Conservation (phyloP, 352 stramenopile species). For the Globisporangium heterothallicum region DNA sequence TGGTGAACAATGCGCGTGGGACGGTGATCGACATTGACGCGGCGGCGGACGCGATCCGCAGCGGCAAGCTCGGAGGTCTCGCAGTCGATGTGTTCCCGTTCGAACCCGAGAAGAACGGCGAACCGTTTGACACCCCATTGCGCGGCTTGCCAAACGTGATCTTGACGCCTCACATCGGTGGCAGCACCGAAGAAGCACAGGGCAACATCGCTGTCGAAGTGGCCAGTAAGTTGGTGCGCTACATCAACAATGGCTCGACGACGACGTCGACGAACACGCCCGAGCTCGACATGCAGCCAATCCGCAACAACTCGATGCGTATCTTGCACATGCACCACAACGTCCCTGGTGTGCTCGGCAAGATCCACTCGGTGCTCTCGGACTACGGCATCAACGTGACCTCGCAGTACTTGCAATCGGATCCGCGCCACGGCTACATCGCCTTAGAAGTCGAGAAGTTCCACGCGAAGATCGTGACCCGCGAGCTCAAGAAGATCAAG, state of each 20-base stretch:
- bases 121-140: conserved; percentile 80
- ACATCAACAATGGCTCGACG: conserved; percentile 78
- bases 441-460: conserved; percentile 77
- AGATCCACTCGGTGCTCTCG: conserved; percentile 80
- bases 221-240: conserved; percentile 73
- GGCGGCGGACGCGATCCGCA: conserved; percentile 85
- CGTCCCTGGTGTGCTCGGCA: conserved; percentile 77
- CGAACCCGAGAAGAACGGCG: conserved; percentile 83
- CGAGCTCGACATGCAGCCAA: conserved; percentile 74
- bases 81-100: conserved; percentile 88
- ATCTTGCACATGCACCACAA: conserved; percentile 87
- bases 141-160: conserved; percentile 92
- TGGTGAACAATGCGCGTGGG: conserved; percentile 95
- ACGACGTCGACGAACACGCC: conserved; percentile 77
- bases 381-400: conserved; percentile 85
- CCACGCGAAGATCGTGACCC: conserved; percentile 73
- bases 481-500: conserved; percentile 81
- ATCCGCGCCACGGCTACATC: conserved; percentile 79
- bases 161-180: conserved; percentile 93
- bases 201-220: conserved; percentile 87
- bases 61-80: conserved; percentile 73
- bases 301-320: conserved; percentile 70
- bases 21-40: conserved; percentile 93
- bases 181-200: conserved; percentile 94
- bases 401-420: conserved; percentile 80